Evolutionary conservation across 768 basidiomycete genomes (phyloP), one percentile per base, ranked within the genome.

Genomic region (Suillus subaureus): DNA sequence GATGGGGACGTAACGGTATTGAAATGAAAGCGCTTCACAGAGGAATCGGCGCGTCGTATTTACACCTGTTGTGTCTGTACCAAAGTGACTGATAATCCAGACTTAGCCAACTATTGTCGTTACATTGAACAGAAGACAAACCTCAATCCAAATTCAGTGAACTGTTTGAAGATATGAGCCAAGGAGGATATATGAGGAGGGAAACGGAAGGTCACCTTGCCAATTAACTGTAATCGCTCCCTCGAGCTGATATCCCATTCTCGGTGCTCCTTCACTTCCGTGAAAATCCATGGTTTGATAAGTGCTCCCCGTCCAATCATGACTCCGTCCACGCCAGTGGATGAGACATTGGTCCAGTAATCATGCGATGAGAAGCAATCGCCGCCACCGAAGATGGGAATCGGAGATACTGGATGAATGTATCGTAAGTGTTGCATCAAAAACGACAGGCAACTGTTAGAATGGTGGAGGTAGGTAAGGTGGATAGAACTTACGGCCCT

Each of bases 371-470:
- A 96, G 80, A 92, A 99, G 69, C 91, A 93, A 74, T 99, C 97
- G 0, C 97, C 97, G 33, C 95, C 95, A 9, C 97, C 97, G 68
- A 98, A 97, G 54, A 99, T 96, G 0, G 96, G 96, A n/a, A 98
- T 83, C 0, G 91, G 85, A 0, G 89, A 83, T 16, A 96, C 92
- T 93, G 57, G 6, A 12, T 61, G n/a, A 61, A 35, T 12, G 55
- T 62, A 26, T 65, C 45, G 16, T 61, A 55, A 31, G 6, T 55
- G 12, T 55, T 33, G 33, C 11, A 6, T 33, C 31, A 35, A 62
- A n/a, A 4, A 13, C 60, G n/a, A 55, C 31, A 33, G 21, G 12
- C 7, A 58, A 31, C 49, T n/a, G 33, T 35, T 51, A 64, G 33
- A 12, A 61, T 6, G 37, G n/a, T 33, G 45, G 45, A 60, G 12